Evolutionary conservation across 495 filamentous ascomycete genomes (phyloP).

Genomic region (Thermothielavioides terrestris): DNA sequence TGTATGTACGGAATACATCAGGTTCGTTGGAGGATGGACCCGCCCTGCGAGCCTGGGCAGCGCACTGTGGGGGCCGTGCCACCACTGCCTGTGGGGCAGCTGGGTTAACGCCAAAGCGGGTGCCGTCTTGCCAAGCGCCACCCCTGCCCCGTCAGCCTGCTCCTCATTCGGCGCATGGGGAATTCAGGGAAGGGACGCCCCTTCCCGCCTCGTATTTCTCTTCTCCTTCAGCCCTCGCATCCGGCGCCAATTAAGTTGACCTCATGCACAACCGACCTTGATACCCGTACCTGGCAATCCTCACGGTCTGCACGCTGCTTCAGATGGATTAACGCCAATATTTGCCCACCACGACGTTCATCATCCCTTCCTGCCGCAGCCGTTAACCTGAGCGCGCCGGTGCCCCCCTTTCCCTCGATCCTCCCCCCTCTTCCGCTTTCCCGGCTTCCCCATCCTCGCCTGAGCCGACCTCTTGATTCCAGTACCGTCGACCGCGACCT

Average conservation of each 20-base stretch:
- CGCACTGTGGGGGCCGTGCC: neutral
- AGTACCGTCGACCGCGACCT: neutral
- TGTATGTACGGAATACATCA: no score
- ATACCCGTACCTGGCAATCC: neutral
- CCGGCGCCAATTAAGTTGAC: neutral
- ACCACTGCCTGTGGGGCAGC: slow-evolving; percentile 2
- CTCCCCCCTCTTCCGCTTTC: neutral
- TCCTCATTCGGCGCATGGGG: slow-evolving; percentile 13
- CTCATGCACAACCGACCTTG: neutral
- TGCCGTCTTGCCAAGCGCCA: neutral
- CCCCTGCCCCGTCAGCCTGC: neutral
- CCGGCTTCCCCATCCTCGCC: neutral
- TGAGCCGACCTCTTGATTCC: neutral
- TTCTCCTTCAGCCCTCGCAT: slow-evolving; percentile 5
- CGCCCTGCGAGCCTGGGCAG: neutral
- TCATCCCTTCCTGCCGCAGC: slow-evolving; percentile 5
- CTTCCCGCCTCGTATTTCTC: slow-evolving; percentile 22
- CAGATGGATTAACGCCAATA: neutral
- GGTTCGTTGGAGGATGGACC: no score
- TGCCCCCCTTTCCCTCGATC: neutral
- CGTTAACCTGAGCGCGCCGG: neutral
- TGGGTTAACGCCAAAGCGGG: neutral
- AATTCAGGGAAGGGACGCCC: slow-evolving; percentile 13
- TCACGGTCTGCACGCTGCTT: neutral
- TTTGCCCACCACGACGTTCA: neutral